Conservation (phyloP, 257 asterid genomes). For the Scutellaria baicalensis region DNA sequence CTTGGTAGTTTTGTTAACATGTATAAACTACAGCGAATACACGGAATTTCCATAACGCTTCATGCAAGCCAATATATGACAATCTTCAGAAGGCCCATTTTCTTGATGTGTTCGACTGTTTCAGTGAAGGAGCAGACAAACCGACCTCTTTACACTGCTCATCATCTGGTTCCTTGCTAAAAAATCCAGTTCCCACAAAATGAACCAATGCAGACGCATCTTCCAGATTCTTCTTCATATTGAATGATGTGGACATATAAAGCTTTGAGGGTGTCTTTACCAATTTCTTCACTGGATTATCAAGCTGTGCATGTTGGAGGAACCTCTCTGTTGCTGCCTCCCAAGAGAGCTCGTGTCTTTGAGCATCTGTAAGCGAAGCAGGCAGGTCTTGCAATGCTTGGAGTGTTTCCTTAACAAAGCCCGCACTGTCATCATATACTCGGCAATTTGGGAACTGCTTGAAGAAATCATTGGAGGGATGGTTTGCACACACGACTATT, state of each 20-base stretch:
- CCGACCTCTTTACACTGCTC: conserved; percentile 74
- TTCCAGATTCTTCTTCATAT: conserved; percentile 53
- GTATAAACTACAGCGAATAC: background rate
- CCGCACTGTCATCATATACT: conserved; percentile 53
- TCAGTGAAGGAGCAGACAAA: conserved; percentile 37
- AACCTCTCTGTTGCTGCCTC: conserved; percentile 93
- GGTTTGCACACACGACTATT: conserved; percentile 90
- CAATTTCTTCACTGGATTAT: conserved; percentile 28
- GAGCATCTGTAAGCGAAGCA: conserved; percentile 58
- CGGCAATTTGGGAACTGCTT: conserved; percentile 95
- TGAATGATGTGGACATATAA: conserved; percentile 58
- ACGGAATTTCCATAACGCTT: background rate
- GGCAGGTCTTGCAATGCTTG: conserved; percentile 75
- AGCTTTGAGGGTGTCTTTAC: conserved; percentile 41
- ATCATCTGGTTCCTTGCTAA: conserved; percentile 65
- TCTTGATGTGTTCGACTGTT: conserved; percentile 27
- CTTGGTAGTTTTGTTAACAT: background rate
- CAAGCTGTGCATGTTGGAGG: conserved; percentile 61
- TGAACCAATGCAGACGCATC: conserved; percentile 81
- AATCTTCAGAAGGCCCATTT: conserved; percentile 42
- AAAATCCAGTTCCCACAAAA: conserved; percentile 60
- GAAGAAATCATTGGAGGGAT: conserved; percentile 95
- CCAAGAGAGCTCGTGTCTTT: conserved; percentile 88
- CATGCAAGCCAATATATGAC: background rate
- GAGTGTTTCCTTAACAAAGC: conserved; percentile 66